Evolutionary conservation across 495 filamentous ascomycete genomes (phyloP).

Genomic region (Neurospora intermedia): DNA sequence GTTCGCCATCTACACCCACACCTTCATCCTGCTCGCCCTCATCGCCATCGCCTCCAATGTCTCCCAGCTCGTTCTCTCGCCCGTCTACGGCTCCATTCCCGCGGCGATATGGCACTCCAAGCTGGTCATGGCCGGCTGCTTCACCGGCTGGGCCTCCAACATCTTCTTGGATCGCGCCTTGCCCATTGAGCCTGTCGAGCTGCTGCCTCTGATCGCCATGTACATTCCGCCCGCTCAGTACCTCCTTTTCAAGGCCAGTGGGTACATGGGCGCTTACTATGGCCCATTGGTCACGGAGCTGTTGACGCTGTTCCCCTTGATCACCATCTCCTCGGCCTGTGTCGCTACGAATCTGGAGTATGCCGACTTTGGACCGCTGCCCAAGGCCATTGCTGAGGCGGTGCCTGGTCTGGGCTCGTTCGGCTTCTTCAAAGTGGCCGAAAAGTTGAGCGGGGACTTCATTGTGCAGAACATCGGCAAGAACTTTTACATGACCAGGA

Average conservation of each 20-base stretch:
- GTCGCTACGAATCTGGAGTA: constrained; percentile 53
- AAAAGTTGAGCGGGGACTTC: constrained; percentile 39
- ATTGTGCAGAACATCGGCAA: constrained; percentile 49
- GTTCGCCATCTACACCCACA: constrained; percentile 28
- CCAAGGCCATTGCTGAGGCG: constrained; percentile 45
- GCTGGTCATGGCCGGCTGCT: constrained; percentile 50
- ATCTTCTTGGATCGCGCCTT: constrained; percentile 34
- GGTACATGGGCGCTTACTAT: constrained; percentile 47
- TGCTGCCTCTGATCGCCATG: constrained; percentile 65
- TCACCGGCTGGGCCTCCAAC: constrained; percentile 52
- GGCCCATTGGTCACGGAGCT: constrained; percentile 69
- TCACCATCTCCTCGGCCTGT: constrained; percentile 55
- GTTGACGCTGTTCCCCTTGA: constrained; percentile 60
- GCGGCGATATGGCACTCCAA: constrained; percentile 58
- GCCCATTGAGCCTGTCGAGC: constrained; percentile 49
- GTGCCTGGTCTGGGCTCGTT: constrained; percentile 52
- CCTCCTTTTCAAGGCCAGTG: constrained; percentile 53
- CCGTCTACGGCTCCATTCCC: constrained; percentile 77
- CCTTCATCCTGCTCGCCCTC: constrained; percentile 45
- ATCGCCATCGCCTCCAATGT: constrained; percentile 65
- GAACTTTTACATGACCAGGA: constrained; percentile 52
- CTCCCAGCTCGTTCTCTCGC: constrained; percentile 64
- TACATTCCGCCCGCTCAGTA: constrained; percentile 66
- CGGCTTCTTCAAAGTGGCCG: constrained; percentile 48
- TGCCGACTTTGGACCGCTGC: constrained; percentile 43